phyloP scores from a whole-genome alignment of 2,329 filamentous ascomycete genomes.

The Xylaria sp. region DNA sequence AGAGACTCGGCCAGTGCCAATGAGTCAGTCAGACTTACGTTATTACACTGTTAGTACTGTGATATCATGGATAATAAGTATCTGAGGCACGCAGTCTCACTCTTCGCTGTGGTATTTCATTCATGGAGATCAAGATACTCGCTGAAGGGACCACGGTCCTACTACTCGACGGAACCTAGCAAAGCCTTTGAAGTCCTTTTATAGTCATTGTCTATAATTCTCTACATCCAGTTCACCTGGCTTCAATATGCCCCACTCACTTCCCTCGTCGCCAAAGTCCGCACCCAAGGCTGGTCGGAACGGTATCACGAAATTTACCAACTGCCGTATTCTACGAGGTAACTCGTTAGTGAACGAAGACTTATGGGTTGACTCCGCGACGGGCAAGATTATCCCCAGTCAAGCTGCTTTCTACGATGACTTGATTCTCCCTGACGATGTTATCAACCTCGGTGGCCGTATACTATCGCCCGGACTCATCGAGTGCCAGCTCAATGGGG shows the following conservation, averaged over 20 bases:
- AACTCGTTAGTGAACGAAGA: conserved; percentile 77
- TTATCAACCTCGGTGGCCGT: conserved; percentile 82
- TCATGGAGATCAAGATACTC: conserved; percentile 49
- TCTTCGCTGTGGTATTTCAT: conserved; percentile 39
- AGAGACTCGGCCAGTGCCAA: conserved; percentile 28
- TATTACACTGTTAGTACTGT: conserved; percentile 34
- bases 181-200: conserved; percentile 21
- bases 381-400: conserved; percentile 82
- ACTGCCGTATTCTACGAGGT: conserved; percentile 80
- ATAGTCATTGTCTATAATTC: conserved; percentile 11
- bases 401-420: conserved; percentile 75
- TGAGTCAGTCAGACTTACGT: conserved; percentile 1
- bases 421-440: conserved; percentile 74
- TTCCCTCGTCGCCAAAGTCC: conserved; percentile 57
- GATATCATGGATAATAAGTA: conserved; percentile 47
- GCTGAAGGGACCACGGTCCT: conserved; percentile 47
- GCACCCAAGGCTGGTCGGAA: conserved; percentile 56
- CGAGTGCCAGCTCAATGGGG: conserved; percentile 91
- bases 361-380: conserved; percentile 86
- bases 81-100: conserved; percentile 40
- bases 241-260: conserved; percentile 48
- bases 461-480: conserved; percentile 89
- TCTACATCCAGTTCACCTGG: background rate
- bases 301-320: conserved; percentile 85
- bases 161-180: conserved; percentile 48